Evolutionary conservation across 352 stramenopile genomes (phyloP).

Genomic region (Lagenidium giganteum): DNA sequence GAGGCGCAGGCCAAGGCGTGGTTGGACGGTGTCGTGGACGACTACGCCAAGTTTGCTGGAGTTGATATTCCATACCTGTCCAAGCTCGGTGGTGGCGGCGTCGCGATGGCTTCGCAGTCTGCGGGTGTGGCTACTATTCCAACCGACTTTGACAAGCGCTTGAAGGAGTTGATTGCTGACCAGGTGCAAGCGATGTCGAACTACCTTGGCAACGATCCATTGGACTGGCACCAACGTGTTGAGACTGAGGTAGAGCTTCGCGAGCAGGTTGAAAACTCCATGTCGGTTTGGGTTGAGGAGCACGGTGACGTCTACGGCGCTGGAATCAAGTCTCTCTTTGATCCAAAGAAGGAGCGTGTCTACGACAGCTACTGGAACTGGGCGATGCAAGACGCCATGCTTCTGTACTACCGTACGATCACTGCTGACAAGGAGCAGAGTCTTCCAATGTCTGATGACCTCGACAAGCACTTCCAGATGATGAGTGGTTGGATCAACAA

Average conservation of each 20-base stretch:
- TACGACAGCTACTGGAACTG: conserved; percentile 63
- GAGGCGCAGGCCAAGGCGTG: conserved; percentile 66
- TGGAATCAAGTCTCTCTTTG: conserved; percentile 34
- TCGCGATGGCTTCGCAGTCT: conserved; percentile 3
- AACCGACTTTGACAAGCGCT: conserved; percentile 22
- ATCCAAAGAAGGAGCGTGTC: conserved; percentile 32
- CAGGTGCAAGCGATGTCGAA: conserved; percentile 22
- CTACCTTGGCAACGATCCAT: conserved; percentile 26
- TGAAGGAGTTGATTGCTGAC: conserved; percentile 30
- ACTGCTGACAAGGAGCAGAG: conserved; percentile 7
- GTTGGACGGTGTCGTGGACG: conserved; percentile 71
- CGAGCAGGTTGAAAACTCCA: conserved; percentile 25
- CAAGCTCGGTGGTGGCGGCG: conserved; percentile 20
- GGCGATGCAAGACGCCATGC: conserved; percentile 39
- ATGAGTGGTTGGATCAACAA: conserved; percentile 43
- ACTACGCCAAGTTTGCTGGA: conserved; percentile 51
- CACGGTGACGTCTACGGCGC: conserved; percentile 36
- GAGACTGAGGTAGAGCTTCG: conserved; percentile 26
- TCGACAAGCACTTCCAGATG: conserved; percentile 28
- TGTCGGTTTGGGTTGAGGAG: conserved; percentile 30
- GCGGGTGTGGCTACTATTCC: conserved; percentile 17
- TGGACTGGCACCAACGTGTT: conserved; percentile 21
- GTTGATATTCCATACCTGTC: conserved; percentile 37
- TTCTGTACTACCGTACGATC: conserved; percentile 33
- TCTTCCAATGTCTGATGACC: conserved; percentile 6